phyloP scores from a whole-genome alignment of 139 green algal genomes.

The Picochlorum sp. region DNA sequence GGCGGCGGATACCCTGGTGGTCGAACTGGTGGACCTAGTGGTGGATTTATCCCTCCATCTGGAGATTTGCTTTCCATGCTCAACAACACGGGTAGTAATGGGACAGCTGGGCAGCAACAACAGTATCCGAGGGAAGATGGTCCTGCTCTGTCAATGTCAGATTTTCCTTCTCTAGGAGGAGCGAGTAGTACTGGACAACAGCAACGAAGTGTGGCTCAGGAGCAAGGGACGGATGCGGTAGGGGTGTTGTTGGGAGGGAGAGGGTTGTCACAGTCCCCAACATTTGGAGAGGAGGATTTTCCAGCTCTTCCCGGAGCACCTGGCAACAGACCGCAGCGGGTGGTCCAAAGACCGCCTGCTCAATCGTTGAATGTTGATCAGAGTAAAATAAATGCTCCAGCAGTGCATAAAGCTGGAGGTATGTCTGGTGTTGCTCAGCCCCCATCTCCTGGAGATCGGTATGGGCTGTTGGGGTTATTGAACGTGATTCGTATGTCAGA shows the following conservation, averaged over 20 bases:
- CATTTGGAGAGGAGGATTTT: conserved; percentile 59
- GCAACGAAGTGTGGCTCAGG: background rate
- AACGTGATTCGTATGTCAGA: conserved; percentile 81
- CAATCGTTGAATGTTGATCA: background rate
- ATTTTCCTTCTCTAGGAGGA: conserved; percentile 47
- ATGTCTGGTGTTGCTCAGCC: background rate
- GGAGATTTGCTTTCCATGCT: conserved; percentile 47
- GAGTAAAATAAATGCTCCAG: conserved; percentile 9
- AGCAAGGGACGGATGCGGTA: conserved; percentile 7
- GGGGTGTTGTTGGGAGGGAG: conserved; percentile 30
- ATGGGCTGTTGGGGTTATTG: conserved; percentile 85
- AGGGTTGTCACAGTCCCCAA: conserved; percentile 15
- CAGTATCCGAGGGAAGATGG: conserved; percentile 13
- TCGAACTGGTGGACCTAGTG: conserved; percentile 2
- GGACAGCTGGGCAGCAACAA: conserved; percentile 6
- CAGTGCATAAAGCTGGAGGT: background rate
- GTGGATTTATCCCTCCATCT: conserved; percentile 19
- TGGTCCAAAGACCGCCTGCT: conserved; percentile 18
- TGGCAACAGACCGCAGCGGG: conserved; percentile 3
- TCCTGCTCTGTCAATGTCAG: conserved; percentile 41
- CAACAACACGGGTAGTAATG: conserved; percentile 18
- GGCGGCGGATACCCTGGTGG: background rate
- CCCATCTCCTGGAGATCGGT: conserved; percentile 53
- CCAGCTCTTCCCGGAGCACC: conserved; percentile 45
- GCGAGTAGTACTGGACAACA: background rate